Percentiles rank a stretch among this genome's conserved stretches.
Conservation (phyloP, 148 eudicot genomes). For the Drosera capensis region DNA sequence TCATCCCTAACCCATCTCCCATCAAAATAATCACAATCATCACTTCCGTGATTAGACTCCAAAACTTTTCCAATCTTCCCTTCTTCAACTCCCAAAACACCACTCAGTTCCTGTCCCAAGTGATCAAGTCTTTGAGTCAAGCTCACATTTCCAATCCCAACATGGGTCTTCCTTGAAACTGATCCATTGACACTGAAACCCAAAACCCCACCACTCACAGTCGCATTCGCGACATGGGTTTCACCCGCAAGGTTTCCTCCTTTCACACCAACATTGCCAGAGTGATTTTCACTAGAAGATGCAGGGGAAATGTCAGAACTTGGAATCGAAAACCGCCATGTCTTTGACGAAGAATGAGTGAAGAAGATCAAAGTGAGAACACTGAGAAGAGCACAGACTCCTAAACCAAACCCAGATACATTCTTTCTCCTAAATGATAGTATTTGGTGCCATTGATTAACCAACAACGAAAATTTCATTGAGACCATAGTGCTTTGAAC, state of each 20-base stretch:
- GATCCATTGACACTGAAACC: not conserved
- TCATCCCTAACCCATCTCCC: slow-evolving; percentile 81
- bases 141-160: not conserved
- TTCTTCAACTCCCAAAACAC: too few species aligned
- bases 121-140: too few species aligned
- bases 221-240: not conserved
- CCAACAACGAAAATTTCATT: not conserved
- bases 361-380: not conserved
- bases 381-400: not conserved
- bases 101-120: too few species aligned
- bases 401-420: not conserved
- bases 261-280: too few species aligned
- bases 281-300: not conserved
- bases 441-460: not conserved
- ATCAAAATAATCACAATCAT: slow-evolving; percentile 53
- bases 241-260: not conserved
- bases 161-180: not conserved
- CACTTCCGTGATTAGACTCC: too few species aligned
- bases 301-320: not conserved
- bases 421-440: not conserved
- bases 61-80: too few species aligned
- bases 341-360: not conserved
- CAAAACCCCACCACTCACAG: not conserved
- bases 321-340: not conserved
- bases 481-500: not conserved